Evolutionary conservation across 345 rosid species (phyloP).

Genomic region (Salix viminalis): DNA sequence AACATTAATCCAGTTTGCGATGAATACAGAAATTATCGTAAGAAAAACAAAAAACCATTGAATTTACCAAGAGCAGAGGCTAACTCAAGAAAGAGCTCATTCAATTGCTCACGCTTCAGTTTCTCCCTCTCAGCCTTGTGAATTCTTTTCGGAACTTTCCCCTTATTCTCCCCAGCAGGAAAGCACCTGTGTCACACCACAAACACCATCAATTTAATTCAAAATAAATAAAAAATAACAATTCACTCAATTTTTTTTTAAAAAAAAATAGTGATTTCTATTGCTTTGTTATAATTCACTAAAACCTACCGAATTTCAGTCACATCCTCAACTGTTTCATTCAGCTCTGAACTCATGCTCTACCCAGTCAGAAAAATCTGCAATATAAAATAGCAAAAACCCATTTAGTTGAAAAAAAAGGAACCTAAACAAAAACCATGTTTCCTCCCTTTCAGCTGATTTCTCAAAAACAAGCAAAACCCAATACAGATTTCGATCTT

Average conservation of each 20-base stretch:
- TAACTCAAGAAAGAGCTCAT: conserved; percentile 76
- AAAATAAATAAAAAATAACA: not conserved
- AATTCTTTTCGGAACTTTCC: conserved; percentile 65
- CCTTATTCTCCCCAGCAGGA: conserved; percentile 38
- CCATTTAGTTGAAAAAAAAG: not conserved
- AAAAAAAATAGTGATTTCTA: not conserved
- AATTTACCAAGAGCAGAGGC: conserved; percentile 65
- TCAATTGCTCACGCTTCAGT: conserved; percentile 91
- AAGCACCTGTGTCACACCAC: conserved; percentile 36
- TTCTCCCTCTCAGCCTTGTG: conserved; percentile 91
- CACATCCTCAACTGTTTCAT: not conserved
- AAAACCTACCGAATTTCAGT: not conserved
- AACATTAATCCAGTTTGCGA: not conserved
- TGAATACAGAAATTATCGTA: not conserved
- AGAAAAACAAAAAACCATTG: not conserved
- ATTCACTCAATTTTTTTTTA: not conserved
- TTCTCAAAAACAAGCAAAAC: not conserved
- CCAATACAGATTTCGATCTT: not conserved
- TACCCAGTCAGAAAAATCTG: not conserved
- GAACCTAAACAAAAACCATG: not conserved
- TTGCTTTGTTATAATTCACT: not conserved
- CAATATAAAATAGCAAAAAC: not conserved
- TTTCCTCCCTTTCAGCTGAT: not conserved
- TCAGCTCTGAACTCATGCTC: not conserved
- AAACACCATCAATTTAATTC: not conserved